These are phyloP conservation scores for Candida tallmaniae DNA, from an alignment of 805 yeast genomes.

Conservation along the genomic window DNA sequence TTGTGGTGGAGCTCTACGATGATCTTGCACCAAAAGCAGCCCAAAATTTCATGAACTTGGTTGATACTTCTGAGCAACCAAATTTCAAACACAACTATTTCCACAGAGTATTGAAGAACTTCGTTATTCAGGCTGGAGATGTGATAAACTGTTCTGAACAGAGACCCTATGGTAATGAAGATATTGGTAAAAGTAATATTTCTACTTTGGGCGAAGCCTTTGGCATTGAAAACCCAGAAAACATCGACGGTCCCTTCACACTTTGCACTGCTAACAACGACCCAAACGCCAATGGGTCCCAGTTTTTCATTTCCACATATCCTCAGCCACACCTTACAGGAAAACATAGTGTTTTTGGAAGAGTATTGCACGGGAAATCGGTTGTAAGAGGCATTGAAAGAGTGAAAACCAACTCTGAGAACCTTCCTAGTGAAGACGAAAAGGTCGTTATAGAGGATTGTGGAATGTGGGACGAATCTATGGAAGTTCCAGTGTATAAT, in stretches of 20 bases:
- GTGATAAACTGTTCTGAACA: constrained; percentile 29
- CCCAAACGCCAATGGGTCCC: constrained; percentile 48
- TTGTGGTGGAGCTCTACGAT: constrained; percentile 52
- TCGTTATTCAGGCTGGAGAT: constrained; percentile 71
- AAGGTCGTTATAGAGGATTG: constrained; percentile 49
- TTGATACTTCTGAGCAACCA: constrained; percentile 12
- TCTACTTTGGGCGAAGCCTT: constrained; percentile 28
- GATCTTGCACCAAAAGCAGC: constrained; percentile 54
- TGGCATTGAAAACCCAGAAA: constrained; percentile 53
- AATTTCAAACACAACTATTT: constrained; percentile 40
- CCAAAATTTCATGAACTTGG: constrained; percentile 46
- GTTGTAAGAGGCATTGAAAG: constrained; percentile 64
- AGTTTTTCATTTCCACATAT: constrained; percentile 66
- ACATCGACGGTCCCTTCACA: constrained; percentile 44
- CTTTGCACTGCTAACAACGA: constrained; percentile 60
- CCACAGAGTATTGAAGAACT: constrained; percentile 63
- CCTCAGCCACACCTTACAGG: constrained; percentile 72
- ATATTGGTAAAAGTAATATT: constrained; percentile 34
- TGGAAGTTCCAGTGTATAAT: constrained; percentile 54
- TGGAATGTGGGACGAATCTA: constrained; percentile 58
- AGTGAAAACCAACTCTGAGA: constrained; percentile 34
- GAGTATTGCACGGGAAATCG: constrained; percentile 62
- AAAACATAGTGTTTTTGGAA: constrained; percentile 75
- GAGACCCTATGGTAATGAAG: constrained; percentile 18
- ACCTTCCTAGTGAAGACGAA: constrained; percentile 35